These are phyloP conservation scores for Gnomoniopsis smithogilvyi DNA, from an alignment of 2,329 filamentous ascomycete genomes.

Conservation along the genomic window DNA sequence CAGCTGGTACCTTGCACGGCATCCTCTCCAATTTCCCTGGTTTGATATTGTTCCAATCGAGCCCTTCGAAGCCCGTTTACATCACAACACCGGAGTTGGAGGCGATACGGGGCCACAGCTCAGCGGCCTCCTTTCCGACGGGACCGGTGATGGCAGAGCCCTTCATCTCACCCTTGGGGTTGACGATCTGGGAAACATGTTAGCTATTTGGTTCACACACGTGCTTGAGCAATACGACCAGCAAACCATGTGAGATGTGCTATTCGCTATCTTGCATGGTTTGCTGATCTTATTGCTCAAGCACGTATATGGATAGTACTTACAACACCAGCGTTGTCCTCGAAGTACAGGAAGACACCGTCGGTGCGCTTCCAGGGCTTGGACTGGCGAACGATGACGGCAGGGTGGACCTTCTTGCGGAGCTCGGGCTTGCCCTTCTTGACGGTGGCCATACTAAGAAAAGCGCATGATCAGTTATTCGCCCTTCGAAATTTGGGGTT, in stretches of 20 bases:
- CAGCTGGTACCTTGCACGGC: constrained; percentile 16
- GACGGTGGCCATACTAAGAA: constrained; percentile 82
- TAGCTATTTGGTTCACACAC: constrained; percentile 26
- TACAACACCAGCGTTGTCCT: constrained; percentile 99
- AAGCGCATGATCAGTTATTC: constrained; percentile 5
- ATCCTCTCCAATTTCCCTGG: constrained; percentile 5
- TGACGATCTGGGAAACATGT: constrained; percentile 74
- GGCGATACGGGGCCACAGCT: constrained; percentile 99
- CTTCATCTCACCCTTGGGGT: constrained; percentile 99
- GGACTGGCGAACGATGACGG: constrained; percentile 96
- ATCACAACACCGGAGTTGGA: constrained; percentile 99
- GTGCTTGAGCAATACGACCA: background rate
- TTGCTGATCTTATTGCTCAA: background rate
- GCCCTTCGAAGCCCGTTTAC: constrained; percentile 59
- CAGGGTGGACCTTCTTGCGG: constrained; percentile 99
- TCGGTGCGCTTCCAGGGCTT: constrained; percentile 99
- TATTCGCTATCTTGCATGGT: too few species aligned
- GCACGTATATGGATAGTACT: constrained; percentile 39
- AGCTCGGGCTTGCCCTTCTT: constrained; percentile 99
- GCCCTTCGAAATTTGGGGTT: background rate
- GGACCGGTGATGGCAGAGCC: constrained; percentile 98
- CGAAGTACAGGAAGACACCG: constrained; percentile 99
- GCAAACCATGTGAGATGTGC: background rate
- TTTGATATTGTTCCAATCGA: constrained; percentile 18
- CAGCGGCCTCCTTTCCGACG: constrained; percentile 98